Evolutionary conservation across 257 asterid genomes (phyloP), one percentile per base, ranked within the genome.

Genomic region (Solanum sparsipilum): DNA sequence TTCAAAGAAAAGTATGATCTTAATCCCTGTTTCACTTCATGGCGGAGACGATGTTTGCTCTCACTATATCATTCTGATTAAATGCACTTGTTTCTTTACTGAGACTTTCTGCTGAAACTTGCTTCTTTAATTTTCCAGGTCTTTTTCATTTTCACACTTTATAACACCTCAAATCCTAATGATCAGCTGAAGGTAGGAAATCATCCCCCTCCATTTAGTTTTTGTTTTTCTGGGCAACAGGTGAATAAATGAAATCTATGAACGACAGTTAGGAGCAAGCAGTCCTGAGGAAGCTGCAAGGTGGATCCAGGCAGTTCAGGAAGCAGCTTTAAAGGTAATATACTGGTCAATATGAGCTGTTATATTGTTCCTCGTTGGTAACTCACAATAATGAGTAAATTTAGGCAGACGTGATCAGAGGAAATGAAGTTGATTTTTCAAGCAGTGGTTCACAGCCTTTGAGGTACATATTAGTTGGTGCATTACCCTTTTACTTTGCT

Each of bases 251-350:
- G 71, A 48, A 48, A 82, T 48, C 18, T 48, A 82, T 82, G 70
- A 29, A 48, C 6, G 5, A 82, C 91, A 97, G 98, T 92, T 97
- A 92, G 99, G 99, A 92, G 99, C 99, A 90, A 94, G 90, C 90
- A 94, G 98, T 92, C 98, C 99, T 27, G 99, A 97, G 87, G 99
- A 97, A 91, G 99, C 98, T 35, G 98, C 98, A 88, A 95, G 90
- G 90, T 97, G 98, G 99, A 97, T 97, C 84, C 98, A 94, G 76
- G 94, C 98, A 82, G 92, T 97, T 88, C 98, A 94, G 89, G 98
- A 96, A 89, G 93, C 98, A 75, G 96, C 98, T 87, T 91, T 96
- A 88, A 95, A 95, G 99, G 99, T 97, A 86, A 86, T 71, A 86
- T 83, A 89, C 68, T 85, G 88, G 97, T 82, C 29, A 29, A 29